These are phyloP conservation scores for Jackrogersella multiformis DNA, from an alignment of 495 filamentous ascomycete species.

Conservation along the genomic window DNA sequence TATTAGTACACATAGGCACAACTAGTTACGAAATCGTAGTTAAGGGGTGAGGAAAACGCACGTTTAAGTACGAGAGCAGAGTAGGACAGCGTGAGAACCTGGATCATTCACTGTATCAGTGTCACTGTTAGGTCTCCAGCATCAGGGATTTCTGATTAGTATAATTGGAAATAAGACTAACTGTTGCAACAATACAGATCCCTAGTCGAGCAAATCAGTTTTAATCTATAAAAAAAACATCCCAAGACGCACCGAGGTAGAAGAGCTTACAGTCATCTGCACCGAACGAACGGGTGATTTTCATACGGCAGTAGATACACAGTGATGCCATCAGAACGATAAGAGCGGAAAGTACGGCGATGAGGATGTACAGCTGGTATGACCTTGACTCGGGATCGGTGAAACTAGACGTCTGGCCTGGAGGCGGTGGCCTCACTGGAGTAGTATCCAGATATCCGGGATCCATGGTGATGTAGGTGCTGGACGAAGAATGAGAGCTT, in stretches of 20 bases:
- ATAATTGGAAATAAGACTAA: not conserved
- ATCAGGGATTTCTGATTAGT: too few relatives aligned
- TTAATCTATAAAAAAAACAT: too few relatives aligned
- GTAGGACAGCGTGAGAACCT: conserved; percentile 27
- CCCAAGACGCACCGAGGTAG: too few relatives aligned
- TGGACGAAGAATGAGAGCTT: not conserved
- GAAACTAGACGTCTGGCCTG: conserved; percentile 34
- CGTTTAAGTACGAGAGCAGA: conserved; percentile 27
- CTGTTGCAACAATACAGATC: conserved; percentile 31
- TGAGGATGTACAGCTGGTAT: conserved; percentile 37
- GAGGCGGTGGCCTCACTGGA: conserved; percentile 31
- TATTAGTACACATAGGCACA: not conserved
- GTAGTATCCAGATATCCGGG: conserved; percentile 17
- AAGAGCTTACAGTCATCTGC: conserved; percentile 45
- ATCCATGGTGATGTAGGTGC: conserved; percentile 4
- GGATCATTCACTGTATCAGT: not conserved
- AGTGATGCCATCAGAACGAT: conserved; percentile 28
- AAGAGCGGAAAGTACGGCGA: conserved; percentile 27
- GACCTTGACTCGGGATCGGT: conserved; percentile 35
- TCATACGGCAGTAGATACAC: conserved; percentile 38
- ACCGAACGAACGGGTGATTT: conserved; percentile 40
- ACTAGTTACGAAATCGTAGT: not conserved
- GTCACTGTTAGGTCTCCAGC: too few relatives aligned
- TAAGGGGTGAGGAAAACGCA: conserved; percentile 6
- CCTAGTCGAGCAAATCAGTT: conserved; percentile 11